phyloP scores from a whole-genome alignment of 768 basidiomycete species.

The Sporobolomyces pararoseus region DNA sequence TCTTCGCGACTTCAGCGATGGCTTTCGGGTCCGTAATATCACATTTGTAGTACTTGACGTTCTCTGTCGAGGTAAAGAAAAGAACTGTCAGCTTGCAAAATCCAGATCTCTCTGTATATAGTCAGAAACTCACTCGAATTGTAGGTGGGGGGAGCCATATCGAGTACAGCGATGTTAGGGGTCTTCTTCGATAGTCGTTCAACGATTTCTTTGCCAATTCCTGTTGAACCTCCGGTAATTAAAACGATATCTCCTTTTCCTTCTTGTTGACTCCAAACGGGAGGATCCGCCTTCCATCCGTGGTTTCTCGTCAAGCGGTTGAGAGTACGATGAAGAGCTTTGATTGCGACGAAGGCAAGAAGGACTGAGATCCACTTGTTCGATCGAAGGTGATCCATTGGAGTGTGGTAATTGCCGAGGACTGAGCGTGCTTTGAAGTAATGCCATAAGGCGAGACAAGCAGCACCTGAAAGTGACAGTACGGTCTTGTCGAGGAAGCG shows the following conservation, averaged over 20 bases:
- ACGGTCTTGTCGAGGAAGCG: constrained; percentile 34
- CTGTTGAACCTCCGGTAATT: constrained; percentile 35
- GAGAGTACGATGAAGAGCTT: constrained; percentile 19
- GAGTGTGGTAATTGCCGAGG: constrained; percentile 10
- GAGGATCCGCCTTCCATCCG: constrained; percentile 32
- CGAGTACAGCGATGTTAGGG: constrained; percentile 31
- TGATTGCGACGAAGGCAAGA: constrained; percentile 31
- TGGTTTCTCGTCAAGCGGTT: constrained; percentile 26
- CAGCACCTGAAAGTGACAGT: constrained; percentile 9
- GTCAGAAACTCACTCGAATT: constrained; percentile 25
- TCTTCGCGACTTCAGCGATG: constrained; percentile 30
- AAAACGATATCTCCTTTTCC: constrained; percentile 34
- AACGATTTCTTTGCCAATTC: constrained; percentile 37
- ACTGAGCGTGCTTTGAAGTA: constrained; percentile 13
- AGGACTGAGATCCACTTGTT: constrained; percentile 15
- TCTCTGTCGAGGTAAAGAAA: constrained; percentile 17
- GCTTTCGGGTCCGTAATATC: constrained; percentile 31
- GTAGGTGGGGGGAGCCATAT: constrained; percentile 31
- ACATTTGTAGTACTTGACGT: constrained; percentile 28
- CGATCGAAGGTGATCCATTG: constrained; percentile 12
- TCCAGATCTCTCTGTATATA: no score
- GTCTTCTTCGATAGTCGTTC: constrained; percentile 29
- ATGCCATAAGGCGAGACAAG: constrained; percentile 9
- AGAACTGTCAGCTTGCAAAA: no score
- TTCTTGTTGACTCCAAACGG: constrained; percentile 11